Evolutionary conservation across 352 stramenopile genomes (phyloP).

Genomic region (Pythium sukuiense): DNA sequence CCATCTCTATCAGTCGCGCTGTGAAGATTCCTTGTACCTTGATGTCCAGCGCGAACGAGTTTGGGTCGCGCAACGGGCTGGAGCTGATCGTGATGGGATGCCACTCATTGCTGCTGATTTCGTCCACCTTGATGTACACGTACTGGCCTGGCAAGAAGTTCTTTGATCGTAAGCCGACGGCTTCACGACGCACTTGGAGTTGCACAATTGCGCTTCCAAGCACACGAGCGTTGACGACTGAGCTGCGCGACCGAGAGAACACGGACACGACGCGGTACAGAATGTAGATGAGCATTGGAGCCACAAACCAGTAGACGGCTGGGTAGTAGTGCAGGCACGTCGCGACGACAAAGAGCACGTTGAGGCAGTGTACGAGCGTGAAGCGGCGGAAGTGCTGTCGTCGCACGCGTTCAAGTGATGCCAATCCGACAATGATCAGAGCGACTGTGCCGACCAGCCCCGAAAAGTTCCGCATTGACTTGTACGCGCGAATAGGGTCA

Average conservation of each 20-base stretch:
- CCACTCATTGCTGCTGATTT: conserved; percentile 58
- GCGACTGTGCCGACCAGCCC: conserved; percentile 50
- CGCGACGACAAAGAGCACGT: conserved; percentile 43
- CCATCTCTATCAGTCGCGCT: conserved; percentile 40
- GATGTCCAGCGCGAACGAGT: conserved; percentile 49
- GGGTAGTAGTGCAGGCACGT: conserved; percentile 73
- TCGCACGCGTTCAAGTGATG: conserved; percentile 53
- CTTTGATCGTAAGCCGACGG: neutral
- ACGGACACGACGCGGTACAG: conserved; percentile 59
- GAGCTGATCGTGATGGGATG: conserved; percentile 77
- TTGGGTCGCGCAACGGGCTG: conserved; percentile 43
- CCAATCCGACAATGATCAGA: conserved; percentile 40
- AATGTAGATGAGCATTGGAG: conserved; percentile 52
- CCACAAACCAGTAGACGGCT: conserved; percentile 55
- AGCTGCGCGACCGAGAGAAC: conserved; percentile 24
- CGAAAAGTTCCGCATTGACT: conserved; percentile 61
- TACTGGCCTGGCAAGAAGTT: conserved; percentile 63
- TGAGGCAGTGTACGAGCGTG: conserved; percentile 52
- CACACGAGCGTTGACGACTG: conserved; percentile 27
- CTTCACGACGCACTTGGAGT: conserved; percentile 51
- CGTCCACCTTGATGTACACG: conserved; percentile 68
- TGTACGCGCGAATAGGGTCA: conserved; percentile 49
- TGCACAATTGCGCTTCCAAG: conserved; percentile 47
- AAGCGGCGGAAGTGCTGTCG: conserved; percentile 58
- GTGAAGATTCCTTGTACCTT: conserved; percentile 74